phyloP scores from a whole-genome alignment of 768 basidiomycete species.

The Gymnopilus junonius region DNA sequence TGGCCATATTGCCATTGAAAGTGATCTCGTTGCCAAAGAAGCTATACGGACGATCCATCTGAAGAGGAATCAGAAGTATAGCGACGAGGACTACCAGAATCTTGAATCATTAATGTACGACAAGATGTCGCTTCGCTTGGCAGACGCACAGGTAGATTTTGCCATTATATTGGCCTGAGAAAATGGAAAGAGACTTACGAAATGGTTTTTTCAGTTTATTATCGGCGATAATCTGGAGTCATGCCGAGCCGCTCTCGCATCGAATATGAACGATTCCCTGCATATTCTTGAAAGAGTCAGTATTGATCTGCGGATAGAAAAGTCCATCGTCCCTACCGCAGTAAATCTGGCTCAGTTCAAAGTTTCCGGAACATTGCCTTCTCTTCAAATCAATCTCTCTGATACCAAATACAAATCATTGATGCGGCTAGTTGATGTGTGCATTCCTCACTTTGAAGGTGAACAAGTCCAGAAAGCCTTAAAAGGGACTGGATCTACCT shows the following conservation, averaged over 20 bases:
- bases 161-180: not conserved
- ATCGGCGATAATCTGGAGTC: constrained; percentile 83
- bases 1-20: constrained; percentile 94
- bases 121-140: constrained; percentile 77
- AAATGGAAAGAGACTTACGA: not conserved
- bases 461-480: constrained; percentile 25
- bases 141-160: constrained; percentile 81
- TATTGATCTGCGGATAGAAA: constrained; percentile 87
- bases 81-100: constrained; percentile 82
- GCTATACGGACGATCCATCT: constrained; percentile 76
- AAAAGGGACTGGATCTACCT: constrained; percentile 26
- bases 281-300: constrained; percentile 94
- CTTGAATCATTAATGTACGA: constrained; percentile 97
- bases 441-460: constrained; percentile 81
- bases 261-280: constrained; percentile 58
- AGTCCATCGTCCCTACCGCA: constrained; percentile 87
- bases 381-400: constrained; percentile 87
- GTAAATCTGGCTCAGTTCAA: constrained; percentile 88
- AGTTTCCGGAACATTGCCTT: constrained; percentile 85
- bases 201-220: constrained; percentile 67
- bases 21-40: constrained; percentile 85
- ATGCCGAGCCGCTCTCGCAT: constrained; percentile 79
- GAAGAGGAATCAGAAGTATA: constrained; percentile 85
- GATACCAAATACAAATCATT: constrained; percentile 90
- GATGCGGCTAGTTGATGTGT: constrained; percentile 91